phyloP scores from a whole-genome alignment of 1,139 yeast species.

The Saccharomyces hybrid region DNA sequence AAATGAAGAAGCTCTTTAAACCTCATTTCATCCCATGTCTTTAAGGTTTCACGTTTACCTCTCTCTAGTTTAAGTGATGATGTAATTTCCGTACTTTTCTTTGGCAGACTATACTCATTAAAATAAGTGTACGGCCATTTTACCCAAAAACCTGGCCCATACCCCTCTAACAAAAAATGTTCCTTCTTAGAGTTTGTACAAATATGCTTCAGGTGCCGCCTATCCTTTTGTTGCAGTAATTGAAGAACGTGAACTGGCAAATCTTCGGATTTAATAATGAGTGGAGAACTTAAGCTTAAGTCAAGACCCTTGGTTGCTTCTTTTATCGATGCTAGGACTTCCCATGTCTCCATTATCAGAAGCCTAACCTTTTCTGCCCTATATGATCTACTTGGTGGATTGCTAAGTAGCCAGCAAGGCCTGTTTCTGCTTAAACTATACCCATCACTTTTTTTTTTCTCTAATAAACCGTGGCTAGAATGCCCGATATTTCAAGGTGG shows the following conservation, averaged over 20 bases:
- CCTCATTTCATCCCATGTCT: constrained; percentile 10
- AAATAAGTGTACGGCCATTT: constrained; percentile 10
- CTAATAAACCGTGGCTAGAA: neutral
- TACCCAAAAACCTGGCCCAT: constrained; percentile 15
- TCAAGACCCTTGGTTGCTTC: constrained; percentile 9
- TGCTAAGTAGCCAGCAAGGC: neutral
- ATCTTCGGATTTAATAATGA: constrained; percentile 5
- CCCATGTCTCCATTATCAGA: constrained; percentile 19
- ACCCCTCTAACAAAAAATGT: constrained; percentile 14
- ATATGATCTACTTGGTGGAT: neutral
- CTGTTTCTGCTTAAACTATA: neutral
- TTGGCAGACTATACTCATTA: neutral
- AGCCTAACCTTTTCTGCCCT: neutral
- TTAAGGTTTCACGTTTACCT: constrained; percentile 1
- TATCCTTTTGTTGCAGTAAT: neutral
- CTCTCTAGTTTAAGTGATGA: neutral
- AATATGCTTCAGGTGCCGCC: constrained; percentile 6
- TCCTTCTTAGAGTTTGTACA: constrained; percentile 4
- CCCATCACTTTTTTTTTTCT: neutral
- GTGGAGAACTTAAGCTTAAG: constrained; percentile 6
- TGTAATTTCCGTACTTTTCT: neutral
- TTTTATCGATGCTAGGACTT: constrained; percentile 10
- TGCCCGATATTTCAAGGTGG: neutral
- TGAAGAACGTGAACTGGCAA: constrained; percentile 7
- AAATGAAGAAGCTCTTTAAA: constrained; percentile 12